A percentile compares a stretch with the other conserved stretches of the same genome.
Conservation (phyloP, 208 protist genomes). For the Trichomonas tenax region DNA sequence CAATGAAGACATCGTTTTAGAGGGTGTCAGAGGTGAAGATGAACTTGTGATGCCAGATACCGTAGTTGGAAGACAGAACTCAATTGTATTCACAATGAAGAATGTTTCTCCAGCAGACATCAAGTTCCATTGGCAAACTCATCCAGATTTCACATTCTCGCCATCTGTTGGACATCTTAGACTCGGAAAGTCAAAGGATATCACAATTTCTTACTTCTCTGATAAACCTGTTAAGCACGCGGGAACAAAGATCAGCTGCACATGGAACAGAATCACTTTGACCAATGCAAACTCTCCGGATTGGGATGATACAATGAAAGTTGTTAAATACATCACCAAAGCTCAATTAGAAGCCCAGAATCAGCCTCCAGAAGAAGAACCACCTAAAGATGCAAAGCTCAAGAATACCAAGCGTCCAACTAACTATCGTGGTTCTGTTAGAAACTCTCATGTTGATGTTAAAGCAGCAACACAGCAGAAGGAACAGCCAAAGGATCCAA, state of each 20-base stretch:
- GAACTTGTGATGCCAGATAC: background rate
- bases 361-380: background rate
- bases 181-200: background rate
- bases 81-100: background rate
- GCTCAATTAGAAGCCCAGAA: background rate
- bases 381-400: background rate
- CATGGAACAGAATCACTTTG: background rate
- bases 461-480: background rate
- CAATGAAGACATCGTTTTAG: background rate
- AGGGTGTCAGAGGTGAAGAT: background rate
- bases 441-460: background rate
- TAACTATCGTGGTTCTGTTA: background rate
- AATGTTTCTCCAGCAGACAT: background rate
- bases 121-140: background rate
- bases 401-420: background rate
- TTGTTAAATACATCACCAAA: background rate
- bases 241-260: background rate
- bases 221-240: background rate
- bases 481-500: background rate
- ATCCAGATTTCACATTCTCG: background rate
- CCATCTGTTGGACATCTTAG: background rate
- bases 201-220: background rate
- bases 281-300: background rate
- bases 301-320: constrained; percentile 3
- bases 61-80: background rate